Evolutionary conservation across 139 green algal genomes (phyloP), one percentile per base, ranked within the genome.

Genomic region (Chlorella sp.): DNA sequence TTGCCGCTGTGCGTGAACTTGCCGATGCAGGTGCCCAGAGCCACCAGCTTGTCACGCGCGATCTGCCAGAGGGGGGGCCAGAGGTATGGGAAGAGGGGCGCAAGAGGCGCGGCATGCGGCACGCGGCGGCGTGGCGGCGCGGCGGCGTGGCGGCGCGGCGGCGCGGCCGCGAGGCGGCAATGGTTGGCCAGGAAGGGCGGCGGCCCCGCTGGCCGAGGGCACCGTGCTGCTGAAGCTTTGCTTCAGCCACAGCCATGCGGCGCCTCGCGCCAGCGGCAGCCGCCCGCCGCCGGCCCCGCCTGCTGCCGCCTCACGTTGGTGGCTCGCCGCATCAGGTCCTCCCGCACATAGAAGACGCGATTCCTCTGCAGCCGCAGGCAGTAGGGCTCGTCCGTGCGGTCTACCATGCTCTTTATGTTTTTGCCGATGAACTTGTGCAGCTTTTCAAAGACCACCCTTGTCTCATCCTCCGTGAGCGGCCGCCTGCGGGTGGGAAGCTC

Each of bases 401-500:
- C 95, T 17, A 99, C 87, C 55, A 99, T 79, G 59, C 82, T 87
- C 77, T 96, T 96, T 45, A 99, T 93, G 79, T 97, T 96, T 73
- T 98, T 98, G 12, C 96, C 96, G 11, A 99, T 91, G 67, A 96
- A 99, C 67, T 98, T 98, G 76, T 96, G 93, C 14, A 99, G 91
- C 88, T 99, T 99, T 75, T 99, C 95, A 74, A 99, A 97, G 19
- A 99, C 95, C 35, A 85, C 71, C 77, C 96, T 94, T 0, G 95
- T 97, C 83, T 99, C 95, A 45, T 90, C 80, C 62, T 90, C 85
- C 15, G 85, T 90, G 17, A 90, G 58, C 1, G 85, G 84, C 43
- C 85, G 62, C 85, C 86, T 88, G 2, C 5, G n/a, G n/a, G n/a
- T 79, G 69, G n/a, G n/a, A n/a, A n/a, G n/a, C n/a, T n/a, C n/a